A percentile compares a stretch with the other conserved stretches of the same genome.
Conservation (phyloP, 2,329 filamentous ascomycete genomes). For the Apiospora phragmitis region DNA sequence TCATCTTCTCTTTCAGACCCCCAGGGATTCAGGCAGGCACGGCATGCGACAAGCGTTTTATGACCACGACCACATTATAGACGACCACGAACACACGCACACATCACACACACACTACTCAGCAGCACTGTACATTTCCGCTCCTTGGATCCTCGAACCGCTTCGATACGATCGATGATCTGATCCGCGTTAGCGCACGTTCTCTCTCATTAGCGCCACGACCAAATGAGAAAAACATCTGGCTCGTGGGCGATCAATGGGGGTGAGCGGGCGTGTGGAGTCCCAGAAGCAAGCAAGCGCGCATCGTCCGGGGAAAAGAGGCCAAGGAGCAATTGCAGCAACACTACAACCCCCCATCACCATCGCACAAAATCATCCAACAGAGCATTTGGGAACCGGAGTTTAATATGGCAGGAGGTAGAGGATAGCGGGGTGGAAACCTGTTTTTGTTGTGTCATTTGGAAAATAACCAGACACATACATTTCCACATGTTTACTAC, state of each 20-base stretch:
- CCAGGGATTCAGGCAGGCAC: neutral
- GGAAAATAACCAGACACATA: neutral
- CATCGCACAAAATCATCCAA: neutral
- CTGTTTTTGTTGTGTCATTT: neutral
- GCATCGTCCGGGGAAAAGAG: neutral
- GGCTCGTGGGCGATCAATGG: neutral
- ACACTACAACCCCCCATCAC: neutral
- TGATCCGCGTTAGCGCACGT: neutral
- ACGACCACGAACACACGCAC: neutral
- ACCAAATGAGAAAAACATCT: neutral
- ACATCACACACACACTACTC: neutral
- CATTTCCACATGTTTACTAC: neutral
- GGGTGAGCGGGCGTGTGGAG: neutral
- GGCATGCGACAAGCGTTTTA: slow-evolving; percentile 7
- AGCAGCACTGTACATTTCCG: slow-evolving; percentile 4
- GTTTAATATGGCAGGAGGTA: neutral
- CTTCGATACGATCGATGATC: neutral
- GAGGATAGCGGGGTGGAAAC: neutral
- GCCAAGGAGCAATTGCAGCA: neutral
- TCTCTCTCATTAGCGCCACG: neutral
- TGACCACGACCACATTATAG: slow-evolving; percentile 8
- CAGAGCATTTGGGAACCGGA: neutral
- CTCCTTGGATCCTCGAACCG: neutral
- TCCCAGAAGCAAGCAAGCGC: neutral
- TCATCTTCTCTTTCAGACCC: neutral